Conservation (phyloP, 2,329 filamentous ascomycete species). For the Sporothrix schenckii region DNA sequence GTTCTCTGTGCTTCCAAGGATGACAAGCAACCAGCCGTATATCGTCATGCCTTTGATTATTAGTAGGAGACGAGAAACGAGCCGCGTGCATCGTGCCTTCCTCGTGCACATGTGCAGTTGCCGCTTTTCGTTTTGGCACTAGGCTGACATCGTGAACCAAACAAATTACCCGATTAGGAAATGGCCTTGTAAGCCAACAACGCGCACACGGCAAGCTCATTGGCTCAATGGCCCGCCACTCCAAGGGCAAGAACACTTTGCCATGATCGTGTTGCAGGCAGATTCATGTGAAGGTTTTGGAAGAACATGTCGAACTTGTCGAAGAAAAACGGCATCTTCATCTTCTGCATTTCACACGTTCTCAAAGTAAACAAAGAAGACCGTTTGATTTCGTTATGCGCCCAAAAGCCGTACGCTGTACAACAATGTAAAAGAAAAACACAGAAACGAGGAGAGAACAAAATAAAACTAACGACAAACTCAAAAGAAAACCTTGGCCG, state of each 20-base stretch:
- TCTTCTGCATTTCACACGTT: too few relatives aligned
- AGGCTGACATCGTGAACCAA: neutral
- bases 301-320: too few relatives aligned
- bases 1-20: too few relatives aligned
- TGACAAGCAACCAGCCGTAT: too few relatives aligned
- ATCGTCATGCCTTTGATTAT: too few relatives aligned
- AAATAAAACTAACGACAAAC: neutral
- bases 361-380: neutral
- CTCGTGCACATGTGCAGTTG: neutral
- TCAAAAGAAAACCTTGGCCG: neutral
- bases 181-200: neutral
- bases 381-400: neutral
- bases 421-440: neutral
- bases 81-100: neutral
- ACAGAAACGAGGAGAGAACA: neutral
- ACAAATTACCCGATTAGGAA: constrained; percentile 8
- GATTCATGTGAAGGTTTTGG: too few relatives aligned
- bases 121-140: neutral
- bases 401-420: neutral
- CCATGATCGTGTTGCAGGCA: neutral
- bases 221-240: constrained; percentile 1
- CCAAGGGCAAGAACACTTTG: neutral
- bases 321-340: too few relatives aligned
- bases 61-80: too few relatives aligned
- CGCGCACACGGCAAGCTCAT: neutral